A percentile compares a stretch with the other conserved stretches of the same genome.
Conservation (phyloP, 345 rosid species). For the Dimocarpus longan region DNA sequence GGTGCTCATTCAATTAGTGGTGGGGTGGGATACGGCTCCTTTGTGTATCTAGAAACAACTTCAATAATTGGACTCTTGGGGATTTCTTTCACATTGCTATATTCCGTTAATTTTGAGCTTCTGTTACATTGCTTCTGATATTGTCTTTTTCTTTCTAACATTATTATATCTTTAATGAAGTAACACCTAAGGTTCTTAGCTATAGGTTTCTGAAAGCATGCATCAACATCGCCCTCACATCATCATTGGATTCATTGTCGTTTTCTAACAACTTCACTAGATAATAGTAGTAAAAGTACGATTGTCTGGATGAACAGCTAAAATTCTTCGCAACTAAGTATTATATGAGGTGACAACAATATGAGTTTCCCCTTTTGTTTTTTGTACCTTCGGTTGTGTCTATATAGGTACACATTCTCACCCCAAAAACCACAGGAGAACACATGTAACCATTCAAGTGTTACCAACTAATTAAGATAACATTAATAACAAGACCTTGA, state of each 20-base stretch:
- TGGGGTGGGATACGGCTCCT: too few species aligned
- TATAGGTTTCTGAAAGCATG: background rate
- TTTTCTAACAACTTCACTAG: background rate
- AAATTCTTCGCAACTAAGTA: conserved; percentile 9
- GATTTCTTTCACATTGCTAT: background rate
- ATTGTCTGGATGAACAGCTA: background rate
- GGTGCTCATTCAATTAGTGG: background rate
- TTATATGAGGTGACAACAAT: background rate
- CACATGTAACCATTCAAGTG: background rate
- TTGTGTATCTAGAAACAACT: too few species aligned
- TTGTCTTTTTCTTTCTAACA: background rate
- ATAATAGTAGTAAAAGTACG: background rate
- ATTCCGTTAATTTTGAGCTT: background rate
- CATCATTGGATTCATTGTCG: background rate
- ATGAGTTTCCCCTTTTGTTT: background rate
- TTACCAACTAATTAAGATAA: background rate
- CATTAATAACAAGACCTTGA: background rate
- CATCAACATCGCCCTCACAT: too few species aligned
- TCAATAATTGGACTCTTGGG: too few species aligned
- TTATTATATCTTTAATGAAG: background rate
- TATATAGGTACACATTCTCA: background rate
- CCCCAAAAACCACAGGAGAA: background rate
- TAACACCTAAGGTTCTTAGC: background rate
- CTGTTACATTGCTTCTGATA: background rate
- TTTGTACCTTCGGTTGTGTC: background rate